Base-by-base conservation (phyloP, 73 alveolate species). In the Effrenium voratum region DNA sequence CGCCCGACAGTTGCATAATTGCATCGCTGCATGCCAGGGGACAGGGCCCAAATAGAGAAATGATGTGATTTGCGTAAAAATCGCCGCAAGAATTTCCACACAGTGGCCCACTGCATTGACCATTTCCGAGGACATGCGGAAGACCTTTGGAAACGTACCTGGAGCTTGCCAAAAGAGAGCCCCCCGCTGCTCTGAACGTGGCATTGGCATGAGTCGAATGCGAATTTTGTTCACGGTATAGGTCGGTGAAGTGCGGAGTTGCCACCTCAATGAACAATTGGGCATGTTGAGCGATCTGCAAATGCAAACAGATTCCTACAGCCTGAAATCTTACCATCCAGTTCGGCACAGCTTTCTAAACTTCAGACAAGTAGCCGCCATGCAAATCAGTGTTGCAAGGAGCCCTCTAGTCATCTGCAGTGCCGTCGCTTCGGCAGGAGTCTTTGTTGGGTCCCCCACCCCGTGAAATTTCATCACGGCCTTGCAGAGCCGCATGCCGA, bases 391-490 rank as follows among this genome's bases (percentile, higher is more conserved):
- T 46, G 96, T 90, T 55, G 96, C 96, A 41, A 90, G n/a, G 43
- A 90, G 86, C 32, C 91, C 91, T 52, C 98, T 24, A 26, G 91
- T 91, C 98, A 91, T 91, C n/a, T 72, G 66, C 79, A 91, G 47
- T 2, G 98, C 98, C 40, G 98, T 75, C 12, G 98, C 98, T 46
- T 91, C 91, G 40, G 98, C 98, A 22, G 98, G 98, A 34, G 98
- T 91, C 91, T 49, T 46, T 60, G n/a, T 26, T 34, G 98, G 98
- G 60, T 91, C 85, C 38, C 98, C 98, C 55, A 91, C 98, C 26
- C 98, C 98, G 46, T 91, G 98, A 41, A 91, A 91, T 47, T 91
- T 91, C 98, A 91, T 91, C 88, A 91, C 98, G 38, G 96, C 96
- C 96, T 90, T 44, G 19, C 50, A 43, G 36, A 52, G 34, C 45